Evolutionary conservation across 2,329 filamentous ascomycete genomes (phyloP).

Genomic region (Claviceps digitariae): DNA sequence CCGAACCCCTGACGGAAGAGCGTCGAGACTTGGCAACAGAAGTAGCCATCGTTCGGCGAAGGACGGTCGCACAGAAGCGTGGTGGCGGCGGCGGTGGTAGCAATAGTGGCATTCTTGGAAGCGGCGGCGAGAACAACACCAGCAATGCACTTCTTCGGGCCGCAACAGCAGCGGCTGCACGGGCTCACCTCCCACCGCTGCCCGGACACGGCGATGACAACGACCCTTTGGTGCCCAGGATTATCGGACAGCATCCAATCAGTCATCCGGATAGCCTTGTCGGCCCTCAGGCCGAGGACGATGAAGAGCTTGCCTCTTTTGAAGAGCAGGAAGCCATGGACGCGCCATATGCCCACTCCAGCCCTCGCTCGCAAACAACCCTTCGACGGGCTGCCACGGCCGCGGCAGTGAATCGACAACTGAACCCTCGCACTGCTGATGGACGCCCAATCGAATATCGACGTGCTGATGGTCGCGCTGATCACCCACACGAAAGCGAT

Average conservation of each 20-base stretch:
- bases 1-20: conserved; percentile 60
- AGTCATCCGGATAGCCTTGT: conserved; percentile 10
- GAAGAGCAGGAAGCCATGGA: conserved; percentile 52
- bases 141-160: conserved; percentile 35
- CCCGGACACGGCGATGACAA: conserved; percentile 24
- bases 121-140: not conserved
- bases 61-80: conserved; percentile 54
- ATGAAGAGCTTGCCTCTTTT: conserved; percentile 32
- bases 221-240: conserved; percentile 40
- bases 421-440: conserved; percentile 44
- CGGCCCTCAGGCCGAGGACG: conserved; percentile 21
- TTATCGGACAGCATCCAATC: conserved; percentile 22
- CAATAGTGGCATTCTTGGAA: not conserved
- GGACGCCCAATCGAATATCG: conserved; percentile 47
- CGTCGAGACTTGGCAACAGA: conserved; percentile 62
- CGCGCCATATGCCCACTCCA: conserved; percentile 58
- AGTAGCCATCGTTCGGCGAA: conserved; percentile 62
- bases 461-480: conserved; percentile 53
- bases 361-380: conserved; percentile 55
- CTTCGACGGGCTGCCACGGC: conserved; percentile 62
- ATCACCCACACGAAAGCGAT: conserved; percentile 74
- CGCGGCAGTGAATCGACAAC: conserved; percentile 58
- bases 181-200: conserved; percentile 16
- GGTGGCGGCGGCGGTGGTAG: conserved; percentile 9
- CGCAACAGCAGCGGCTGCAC: conserved; percentile 27